A percentile compares a stretch with the other conserved stretches of the same genome.
phyloP scores from a whole-genome alignment of 2,329 filamentous ascomycete species.

The Colletotrichum plurivorum region DNA sequence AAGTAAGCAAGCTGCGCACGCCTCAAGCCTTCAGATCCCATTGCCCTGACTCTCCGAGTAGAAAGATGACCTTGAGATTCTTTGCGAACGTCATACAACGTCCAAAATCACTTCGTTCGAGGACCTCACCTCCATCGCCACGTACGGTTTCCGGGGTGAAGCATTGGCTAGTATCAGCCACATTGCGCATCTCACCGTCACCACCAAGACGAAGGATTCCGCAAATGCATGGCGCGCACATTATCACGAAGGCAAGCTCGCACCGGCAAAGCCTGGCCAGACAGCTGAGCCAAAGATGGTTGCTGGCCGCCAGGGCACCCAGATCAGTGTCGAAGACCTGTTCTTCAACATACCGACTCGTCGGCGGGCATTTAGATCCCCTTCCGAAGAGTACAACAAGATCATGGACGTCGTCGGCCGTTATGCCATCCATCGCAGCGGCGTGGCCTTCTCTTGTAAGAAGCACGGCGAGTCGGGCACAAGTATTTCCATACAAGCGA shows the following conservation, averaged over 20 bases:
- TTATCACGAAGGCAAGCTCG: conserved; percentile 86
- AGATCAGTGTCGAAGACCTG: conserved; percentile 95
- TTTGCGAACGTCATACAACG: conserved; percentile 97
- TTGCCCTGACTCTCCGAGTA: conserved; percentile 53
- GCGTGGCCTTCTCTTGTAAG: conserved; percentile 97
- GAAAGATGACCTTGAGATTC: conserved; percentile 91
- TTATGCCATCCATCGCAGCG: conserved; percentile 91
- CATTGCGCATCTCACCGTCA: conserved; percentile 95
- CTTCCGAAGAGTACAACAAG: conserved; percentile 96
- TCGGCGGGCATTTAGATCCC: conserved; percentile 88
- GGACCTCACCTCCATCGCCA: conserved; percentile 89
- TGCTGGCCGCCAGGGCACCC: conserved; percentile 90
- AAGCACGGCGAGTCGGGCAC: conserved; percentile 91
- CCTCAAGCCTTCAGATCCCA: background rate
- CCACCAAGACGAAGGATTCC: conserved; percentile 91
- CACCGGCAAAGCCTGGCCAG: conserved; percentile 89
- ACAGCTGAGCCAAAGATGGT: conserved; percentile 87
- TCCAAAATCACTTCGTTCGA: conserved; percentile 96
- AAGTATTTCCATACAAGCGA: conserved; percentile 83
- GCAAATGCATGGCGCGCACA: conserved; percentile 91
- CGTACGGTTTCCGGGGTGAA: conserved; percentile 98
- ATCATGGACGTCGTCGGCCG: conserved; percentile 95
- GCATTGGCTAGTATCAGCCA: conserved; percentile 98
- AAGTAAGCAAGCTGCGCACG: conserved; percentile 65
- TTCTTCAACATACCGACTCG: conserved; percentile 97